These are phyloP conservation scores for Emmonsiellopsis sp. DNA, from an alignment of 2,329 filamentous ascomycete species.

Conservation along the genomic window DNA sequence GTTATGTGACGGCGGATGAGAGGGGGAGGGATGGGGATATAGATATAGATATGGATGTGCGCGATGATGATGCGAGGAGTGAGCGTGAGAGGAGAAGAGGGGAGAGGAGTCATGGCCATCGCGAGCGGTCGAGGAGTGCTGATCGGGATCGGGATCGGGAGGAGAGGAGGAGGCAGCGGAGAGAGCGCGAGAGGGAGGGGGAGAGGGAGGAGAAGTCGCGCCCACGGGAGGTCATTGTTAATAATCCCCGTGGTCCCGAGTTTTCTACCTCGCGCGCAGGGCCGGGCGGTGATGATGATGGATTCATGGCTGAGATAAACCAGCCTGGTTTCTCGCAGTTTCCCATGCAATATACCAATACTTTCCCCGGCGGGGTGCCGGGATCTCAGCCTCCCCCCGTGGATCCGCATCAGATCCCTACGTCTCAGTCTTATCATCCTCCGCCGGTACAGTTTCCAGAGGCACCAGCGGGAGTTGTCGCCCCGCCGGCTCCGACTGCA, in stretches of 20 bases:
- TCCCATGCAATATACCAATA: conserved; percentile 23
- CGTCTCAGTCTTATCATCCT: not conserved
- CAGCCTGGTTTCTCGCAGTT: conserved; percentile 26
- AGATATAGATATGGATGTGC: conserved; percentile 15
- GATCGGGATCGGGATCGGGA: conserved; percentile 11
- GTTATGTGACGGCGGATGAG: conserved; percentile 33
- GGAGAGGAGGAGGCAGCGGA: conserved; percentile 12
- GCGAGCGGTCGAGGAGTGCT: conserved; percentile 15
- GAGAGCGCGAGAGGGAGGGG: conserved; percentile 19
- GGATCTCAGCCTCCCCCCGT: not conserved
- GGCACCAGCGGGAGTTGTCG: conserved; percentile 1
- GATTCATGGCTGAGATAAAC: conserved; percentile 23
- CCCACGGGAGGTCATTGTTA: conserved; percentile 4
- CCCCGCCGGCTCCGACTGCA: conserved; percentile 19
- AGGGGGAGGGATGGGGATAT: conserved; percentile 18
- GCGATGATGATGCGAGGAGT: conserved; percentile 1
- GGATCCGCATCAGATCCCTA: not conserved
- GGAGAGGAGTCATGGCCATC: conserved; percentile 4
- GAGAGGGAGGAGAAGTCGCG: conserved; percentile 14
- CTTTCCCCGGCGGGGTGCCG: conserved; percentile 8
- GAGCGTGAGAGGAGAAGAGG: conserved; percentile 9
- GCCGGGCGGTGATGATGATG: conserved; percentile 7
- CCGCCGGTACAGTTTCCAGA: not conserved
- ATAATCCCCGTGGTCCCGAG: conserved; percentile 4
- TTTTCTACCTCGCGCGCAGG: not conserved